These are phyloP conservation scores for Scenedesmus sp. DNA, from an alignment of 163 green algal genomes.

Conservation along the genomic window DNA sequence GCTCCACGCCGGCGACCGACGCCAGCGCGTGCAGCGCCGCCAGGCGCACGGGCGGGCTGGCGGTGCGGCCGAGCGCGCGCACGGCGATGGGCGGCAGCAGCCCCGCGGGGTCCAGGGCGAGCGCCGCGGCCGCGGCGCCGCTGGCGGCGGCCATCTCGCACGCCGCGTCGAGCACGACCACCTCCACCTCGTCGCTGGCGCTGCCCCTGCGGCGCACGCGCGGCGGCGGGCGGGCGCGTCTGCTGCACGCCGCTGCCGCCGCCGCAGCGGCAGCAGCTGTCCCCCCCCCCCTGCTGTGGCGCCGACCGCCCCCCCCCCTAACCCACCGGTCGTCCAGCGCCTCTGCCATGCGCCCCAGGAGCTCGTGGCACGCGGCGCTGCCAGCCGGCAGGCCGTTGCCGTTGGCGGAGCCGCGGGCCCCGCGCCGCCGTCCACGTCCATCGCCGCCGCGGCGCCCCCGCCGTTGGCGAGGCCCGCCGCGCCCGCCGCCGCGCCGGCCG, in stretches of 20 bases:
- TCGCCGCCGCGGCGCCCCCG: conserved; percentile 13
- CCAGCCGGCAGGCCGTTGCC: no score
- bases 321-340: conserved; percentile 35
- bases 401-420: background rate
- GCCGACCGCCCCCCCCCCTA: background rate
- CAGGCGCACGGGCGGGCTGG: conserved; percentile 27
- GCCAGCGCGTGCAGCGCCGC: conserved; percentile 57
- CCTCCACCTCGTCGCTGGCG: conserved; percentile 26
- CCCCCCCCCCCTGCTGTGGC: no score
- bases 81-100: conserved; percentile 23
- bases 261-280: background rate
- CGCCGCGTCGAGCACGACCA: conserved; percentile 38
- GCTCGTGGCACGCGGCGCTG: background rate
- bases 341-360: conserved; percentile 15
- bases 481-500: background rate
- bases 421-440: conserved; percentile 5
- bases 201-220: conserved; percentile 14
- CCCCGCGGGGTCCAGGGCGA: background rate
- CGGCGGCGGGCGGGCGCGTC: no score
- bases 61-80: conserved; percentile 24
- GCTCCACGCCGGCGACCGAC: conserved; percentile 43
- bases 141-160: conserved; percentile 16
- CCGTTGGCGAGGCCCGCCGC: conserved; percentile 7
- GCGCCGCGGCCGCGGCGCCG: conserved; percentile 3
- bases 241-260: background rate